These are phyloP conservation scores for Termitomyces sp. DNA, from an alignment of 768 basidiomycete species.

Conservation along the genomic window DNA sequence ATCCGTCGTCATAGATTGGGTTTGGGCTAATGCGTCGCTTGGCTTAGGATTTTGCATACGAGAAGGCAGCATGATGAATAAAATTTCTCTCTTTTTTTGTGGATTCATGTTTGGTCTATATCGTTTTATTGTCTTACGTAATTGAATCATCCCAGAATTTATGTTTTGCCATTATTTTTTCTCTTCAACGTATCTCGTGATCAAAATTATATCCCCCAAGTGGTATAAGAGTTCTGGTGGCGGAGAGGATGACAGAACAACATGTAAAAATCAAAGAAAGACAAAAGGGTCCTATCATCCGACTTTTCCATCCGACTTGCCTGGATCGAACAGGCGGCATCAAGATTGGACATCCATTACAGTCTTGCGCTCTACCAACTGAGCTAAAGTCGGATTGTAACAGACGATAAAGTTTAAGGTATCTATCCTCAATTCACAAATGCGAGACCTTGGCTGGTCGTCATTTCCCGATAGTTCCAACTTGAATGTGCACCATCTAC, in stretches of 20 bases:
- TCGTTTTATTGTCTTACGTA: background rate
- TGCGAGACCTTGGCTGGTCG: too few species aligned
- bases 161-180: background rate
- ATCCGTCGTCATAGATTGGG: background rate
- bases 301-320: slow-evolving; percentile 7
- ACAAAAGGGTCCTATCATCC: background rate
- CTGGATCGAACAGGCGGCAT: slow-evolving; percentile 8
- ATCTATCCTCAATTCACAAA: too few species aligned
- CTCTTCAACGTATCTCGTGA: background rate
- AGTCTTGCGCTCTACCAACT: slow-evolving; percentile 40
- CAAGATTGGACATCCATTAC: slow-evolving; percentile 22
- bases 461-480: too few species aligned
- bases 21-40: background rate
- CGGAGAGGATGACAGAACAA: too few species aligned
- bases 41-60: slow-evolving; percentile 3
- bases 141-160: background rate
- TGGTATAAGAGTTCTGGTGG: background rate
- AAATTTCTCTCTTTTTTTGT: background rate
- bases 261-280: too few species aligned
- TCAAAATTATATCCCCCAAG: too few species aligned
- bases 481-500: too few species aligned
- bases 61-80: slow-evolving; percentile 5
- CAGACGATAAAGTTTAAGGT: too few species aligned
- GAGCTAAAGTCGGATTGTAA: slow-evolving; percentile 11
- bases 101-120: background rate